These are phyloP conservation scores for Fraxinus platypoda DNA, from an alignment of 305 asterid species.

Conservation along the genomic window DNA sequence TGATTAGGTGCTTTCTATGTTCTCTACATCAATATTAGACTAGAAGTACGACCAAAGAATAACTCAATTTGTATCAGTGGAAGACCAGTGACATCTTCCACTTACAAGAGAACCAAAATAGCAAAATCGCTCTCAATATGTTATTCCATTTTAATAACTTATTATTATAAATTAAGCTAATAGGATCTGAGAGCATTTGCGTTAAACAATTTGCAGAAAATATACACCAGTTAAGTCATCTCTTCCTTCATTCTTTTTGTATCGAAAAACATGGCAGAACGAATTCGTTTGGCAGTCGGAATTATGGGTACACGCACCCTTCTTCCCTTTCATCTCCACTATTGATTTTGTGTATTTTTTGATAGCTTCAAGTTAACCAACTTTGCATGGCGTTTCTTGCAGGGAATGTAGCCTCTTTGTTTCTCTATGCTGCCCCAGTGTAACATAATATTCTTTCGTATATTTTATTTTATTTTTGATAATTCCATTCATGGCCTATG, in stretches of 20 bases:
- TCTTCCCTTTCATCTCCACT: neutral
- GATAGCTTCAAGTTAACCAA: neutral
- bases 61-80: slow-evolving; percentile 29
- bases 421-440: slow-evolving; percentile 75
- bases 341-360: neutral
- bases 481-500: neutral
- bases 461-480: neutral
- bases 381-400: slow-evolving; percentile 31
- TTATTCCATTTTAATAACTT: slow-evolving; percentile 18
- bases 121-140: slow-evolving; percentile 16
- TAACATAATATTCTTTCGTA: slow-evolving; percentile 12
- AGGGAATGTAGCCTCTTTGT: slow-evolving; percentile 73
- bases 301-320: slow-evolving; percentile 44
- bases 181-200: slow-evolving; percentile 25
- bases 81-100: slow-evolving; percentile 45
- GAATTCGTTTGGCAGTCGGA: slow-evolving; percentile 66
- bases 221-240: neutral
- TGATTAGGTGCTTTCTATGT: slow-evolving; percentile 7
- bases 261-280: slow-evolving; percentile 47
- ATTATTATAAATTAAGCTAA: slow-evolving; percentile 12
- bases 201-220: slow-evolving; percentile 24
- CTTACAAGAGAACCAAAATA: slow-evolving; percentile 34
- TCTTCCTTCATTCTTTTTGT: slow-evolving; percentile 3
- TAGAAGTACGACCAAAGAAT: neutral
- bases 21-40: slow-evolving; percentile 15